Base-by-base conservation (phyloP, 352 stramenopile genomes). In the Globisporangium paddicum region DNA sequence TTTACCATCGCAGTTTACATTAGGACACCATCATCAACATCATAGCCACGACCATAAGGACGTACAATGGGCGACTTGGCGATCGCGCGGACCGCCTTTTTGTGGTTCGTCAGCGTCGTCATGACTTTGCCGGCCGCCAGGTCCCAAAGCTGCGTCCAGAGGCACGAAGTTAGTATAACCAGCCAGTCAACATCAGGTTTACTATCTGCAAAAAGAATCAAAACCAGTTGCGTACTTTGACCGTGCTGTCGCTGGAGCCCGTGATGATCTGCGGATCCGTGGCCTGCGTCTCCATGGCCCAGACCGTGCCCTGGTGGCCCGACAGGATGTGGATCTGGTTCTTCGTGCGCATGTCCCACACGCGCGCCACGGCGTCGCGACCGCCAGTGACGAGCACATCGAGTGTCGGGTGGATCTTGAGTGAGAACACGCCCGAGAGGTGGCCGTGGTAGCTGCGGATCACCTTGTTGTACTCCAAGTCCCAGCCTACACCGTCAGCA, bases 361-460 rank as follows among this genome's bases (percentile, higher is more conserved):
- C 86, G 56, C 87, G 66, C 13, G 86, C 85, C 53, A 96, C 86
- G 23, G 82, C 84, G 66, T 95, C 86, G 32, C 98, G 90, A 52
- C 97, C 97, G 40, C 96, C 98, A 21, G 97, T 99, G 32, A 99
- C 86, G 19, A 99, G 76, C 26, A 99, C 69, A 70, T 99, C 98
- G 25, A 99, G 79, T 30, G 95, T 99, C 35, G 98, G 98, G 75
- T 99, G 98, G 41, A 99, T 63, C 46, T 97, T 96, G 18, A 99
- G 72, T 42, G 77, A 96, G 77, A 99, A 99, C 9, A 99, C 96
- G 13, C 97, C 97, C 23, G 81, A 97, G n/a, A 99, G 76, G 68
- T 99, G 98, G n/a, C 98, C 98, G 71, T 99, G 97, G 79, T 99
- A 99, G 79, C 98, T 98, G 9, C 98, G 88, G 58, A 99, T 98